Base-by-base conservation (phyloP, 202 grass and related monocot species). In the Carex sylvatica region DNA sequence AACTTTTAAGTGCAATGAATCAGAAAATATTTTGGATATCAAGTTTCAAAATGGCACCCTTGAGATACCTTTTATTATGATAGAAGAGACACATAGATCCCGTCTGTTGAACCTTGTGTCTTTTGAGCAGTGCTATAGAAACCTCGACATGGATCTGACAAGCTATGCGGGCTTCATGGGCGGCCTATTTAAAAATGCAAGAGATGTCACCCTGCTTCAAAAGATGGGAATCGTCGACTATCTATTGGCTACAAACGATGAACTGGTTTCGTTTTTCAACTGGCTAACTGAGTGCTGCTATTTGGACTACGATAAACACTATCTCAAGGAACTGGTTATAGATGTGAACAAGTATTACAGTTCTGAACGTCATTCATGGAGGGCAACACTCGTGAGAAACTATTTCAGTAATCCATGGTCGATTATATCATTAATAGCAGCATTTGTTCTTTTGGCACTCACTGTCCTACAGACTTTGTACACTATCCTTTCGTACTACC, bases 161-260 rank as follows among this genome's bases (percentile, higher is more conserved):
- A 65, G 63, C 5, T 65, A 65, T 2, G 24, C 28, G 0, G 0
- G 0, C 13, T 65, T 65, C 28, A 65, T 65, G 63, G 14, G 63
- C 13, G 6, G 28, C 63, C 28, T 65, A 16, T 33, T 65, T 31
- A 33, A 18, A 14, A 35, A 46, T 8, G 14, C 30, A 9, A 40
- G 44, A 10, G 79, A 82, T 30, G 79, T 66, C 5, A 64, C 24
- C 23, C 15, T 82, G 40, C 79, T 82, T 10, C 33, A 69, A 26
- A 22, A 26, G 22, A 44, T 16, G 4, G 79, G 60, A 12, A 67
- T 82, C 1, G 46, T 82, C 0, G 61, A 49, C 18, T 18, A 82
- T 22, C 15, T 26, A 47, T 1, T 51, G 16, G 44, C 42, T 26
- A 44, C 18, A 20, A 35, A 55, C 3, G 28, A 69, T 69, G 80